Percentiles rank a stretch among this genome's conserved stretches.
phyloP scores from a whole-genome alignment of 202 grass and related monocot species.

The Dendrocalamus latiflorus region DNA sequence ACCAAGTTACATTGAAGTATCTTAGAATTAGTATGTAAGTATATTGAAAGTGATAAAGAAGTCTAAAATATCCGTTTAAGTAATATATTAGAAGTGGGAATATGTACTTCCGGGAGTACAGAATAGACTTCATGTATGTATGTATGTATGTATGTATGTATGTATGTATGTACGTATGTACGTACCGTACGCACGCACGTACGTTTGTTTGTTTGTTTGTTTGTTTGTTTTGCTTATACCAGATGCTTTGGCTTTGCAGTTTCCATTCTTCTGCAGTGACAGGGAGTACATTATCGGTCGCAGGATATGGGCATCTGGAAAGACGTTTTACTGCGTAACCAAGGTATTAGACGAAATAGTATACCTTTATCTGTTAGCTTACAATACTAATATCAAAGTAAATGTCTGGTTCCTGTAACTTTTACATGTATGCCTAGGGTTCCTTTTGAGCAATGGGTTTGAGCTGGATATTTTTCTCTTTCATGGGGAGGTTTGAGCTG shows the following conservation, averaged over 20 bases:
- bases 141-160: too few relatives aligned
- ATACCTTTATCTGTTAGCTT: not conserved
- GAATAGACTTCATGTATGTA: too few relatives aligned
- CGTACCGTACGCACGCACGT: too few relatives aligned
- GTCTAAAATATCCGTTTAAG: too few relatives aligned
- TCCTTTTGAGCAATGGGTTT: not conserved
- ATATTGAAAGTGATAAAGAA: too few relatives aligned
- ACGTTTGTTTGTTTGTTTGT: too few relatives aligned
- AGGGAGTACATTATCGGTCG: conserved; percentile 88
- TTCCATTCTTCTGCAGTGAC: conserved; percentile 94
- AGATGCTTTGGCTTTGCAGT: conserved; percentile 43
- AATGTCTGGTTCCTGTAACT: not conserved
- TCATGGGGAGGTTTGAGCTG: not conserved
- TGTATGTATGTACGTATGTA: too few relatives aligned
- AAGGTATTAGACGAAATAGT: conserved; percentile 41
- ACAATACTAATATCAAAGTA: not conserved
- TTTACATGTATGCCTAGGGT: not conserved
- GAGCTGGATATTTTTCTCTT: not conserved
- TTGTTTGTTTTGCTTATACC: not conserved
- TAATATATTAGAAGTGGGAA: too few relatives aligned
- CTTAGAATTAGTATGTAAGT: too few relatives aligned
- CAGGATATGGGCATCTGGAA: conserved; percentile 80
- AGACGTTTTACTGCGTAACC: conserved; percentile 82
- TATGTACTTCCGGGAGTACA: too few relatives aligned
- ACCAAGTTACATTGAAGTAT: too few relatives aligned